Evolutionary conservation across 352 stramenopile species (phyloP).

Genomic region (Pythium apleroticum): DNA sequence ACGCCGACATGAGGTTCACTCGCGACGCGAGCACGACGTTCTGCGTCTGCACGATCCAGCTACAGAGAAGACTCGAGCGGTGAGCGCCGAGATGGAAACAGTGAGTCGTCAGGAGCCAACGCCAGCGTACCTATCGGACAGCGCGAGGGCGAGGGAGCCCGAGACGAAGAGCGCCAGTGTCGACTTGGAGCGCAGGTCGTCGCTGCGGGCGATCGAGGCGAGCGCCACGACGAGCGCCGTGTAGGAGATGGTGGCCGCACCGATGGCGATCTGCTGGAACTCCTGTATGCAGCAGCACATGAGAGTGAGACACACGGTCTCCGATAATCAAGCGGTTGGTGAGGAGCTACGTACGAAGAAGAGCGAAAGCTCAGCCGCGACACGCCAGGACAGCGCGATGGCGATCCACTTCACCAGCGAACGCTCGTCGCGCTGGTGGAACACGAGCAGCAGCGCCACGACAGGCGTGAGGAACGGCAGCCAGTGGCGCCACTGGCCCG

Average conservation of each 20-base stretch:
- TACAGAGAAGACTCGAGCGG: too few species aligned
- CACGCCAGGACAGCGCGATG: constrained; percentile 75
- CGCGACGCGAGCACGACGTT: constrained; percentile 58
- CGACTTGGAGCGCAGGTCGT: constrained; percentile 54
- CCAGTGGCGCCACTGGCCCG: constrained; percentile 53
- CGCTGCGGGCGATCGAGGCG: constrained; percentile 42
- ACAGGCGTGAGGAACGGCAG: constrained; percentile 65
- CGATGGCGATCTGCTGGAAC: constrained; percentile 45
- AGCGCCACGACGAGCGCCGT: constrained; percentile 52
- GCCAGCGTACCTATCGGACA: constrained; percentile 71
- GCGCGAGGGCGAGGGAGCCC: constrained; percentile 46
- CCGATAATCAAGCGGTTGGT: background rate
- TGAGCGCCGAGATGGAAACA: too few species aligned
- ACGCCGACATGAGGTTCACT: constrained; percentile 74
- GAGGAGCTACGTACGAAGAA: constrained; percentile 47
- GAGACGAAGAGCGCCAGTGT: constrained; percentile 47
- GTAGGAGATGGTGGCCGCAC: constrained; percentile 50
- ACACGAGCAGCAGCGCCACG: constrained; percentile 67
- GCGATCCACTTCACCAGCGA: constrained; percentile 77
- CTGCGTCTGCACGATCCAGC: constrained; percentile 43
- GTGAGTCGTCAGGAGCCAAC: too few species aligned
- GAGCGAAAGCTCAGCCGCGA: constrained; percentile 59
- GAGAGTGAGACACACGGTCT: background rate
- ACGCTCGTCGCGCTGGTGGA: constrained; percentile 75
- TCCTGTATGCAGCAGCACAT: constrained; percentile 23